Evolutionary conservation across 805 yeast genomes (phyloP).

Genomic region (Hanseniaspora jakobsenii): DNA sequence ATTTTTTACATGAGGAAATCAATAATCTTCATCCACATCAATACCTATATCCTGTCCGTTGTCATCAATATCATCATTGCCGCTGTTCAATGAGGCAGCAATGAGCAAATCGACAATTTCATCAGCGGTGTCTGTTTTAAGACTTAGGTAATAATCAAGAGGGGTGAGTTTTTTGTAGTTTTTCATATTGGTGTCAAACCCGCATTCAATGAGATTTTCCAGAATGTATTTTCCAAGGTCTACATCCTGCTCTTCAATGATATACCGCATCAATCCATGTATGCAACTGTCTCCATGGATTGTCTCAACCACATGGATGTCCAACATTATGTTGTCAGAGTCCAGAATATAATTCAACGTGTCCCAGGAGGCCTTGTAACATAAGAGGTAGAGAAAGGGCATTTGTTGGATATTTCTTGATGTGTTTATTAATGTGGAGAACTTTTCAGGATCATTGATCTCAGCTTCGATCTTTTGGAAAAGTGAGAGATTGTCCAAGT

Average conservation of each 20-base stretch:
- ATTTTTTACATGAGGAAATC: too few species aligned
- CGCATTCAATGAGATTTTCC: conserved; percentile 79
- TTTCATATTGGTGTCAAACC: conserved; percentile 61
- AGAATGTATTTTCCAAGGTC: conserved; percentile 71
- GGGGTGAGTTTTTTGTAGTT: conserved; percentile 63
- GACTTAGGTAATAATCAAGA: conserved; percentile 41
- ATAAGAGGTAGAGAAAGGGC: conserved; percentile 70
- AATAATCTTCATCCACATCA: conserved; percentile 26
- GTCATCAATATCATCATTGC: conserved; percentile 39
- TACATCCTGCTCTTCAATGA: conserved; percentile 50
- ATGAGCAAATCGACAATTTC: conserved; percentile 46
- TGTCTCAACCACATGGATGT: conserved; percentile 28
- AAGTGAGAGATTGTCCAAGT: conserved; percentile 77
- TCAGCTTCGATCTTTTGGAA: conserved; percentile 43
- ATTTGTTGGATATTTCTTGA: conserved; percentile 69
- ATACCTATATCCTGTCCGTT: conserved; percentile 63
- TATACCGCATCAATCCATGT: conserved; percentile 70
- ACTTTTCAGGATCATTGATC: conserved; percentile 26
- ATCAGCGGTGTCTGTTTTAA: conserved; percentile 38
- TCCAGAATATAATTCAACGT: conserved; percentile 72
- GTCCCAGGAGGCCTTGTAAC: conserved; percentile 73
- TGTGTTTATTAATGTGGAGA: conserved; percentile 48
- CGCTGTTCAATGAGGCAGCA: too few species aligned
- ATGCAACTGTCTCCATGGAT: conserved; percentile 80
- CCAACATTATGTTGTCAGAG: conserved; percentile 35